Evolutionary conservation across 2,329 filamentous ascomycete species (phyloP), one percentile per base, ranked within the genome.

Genomic region (Alternaria hordeiaustralica): DNA sequence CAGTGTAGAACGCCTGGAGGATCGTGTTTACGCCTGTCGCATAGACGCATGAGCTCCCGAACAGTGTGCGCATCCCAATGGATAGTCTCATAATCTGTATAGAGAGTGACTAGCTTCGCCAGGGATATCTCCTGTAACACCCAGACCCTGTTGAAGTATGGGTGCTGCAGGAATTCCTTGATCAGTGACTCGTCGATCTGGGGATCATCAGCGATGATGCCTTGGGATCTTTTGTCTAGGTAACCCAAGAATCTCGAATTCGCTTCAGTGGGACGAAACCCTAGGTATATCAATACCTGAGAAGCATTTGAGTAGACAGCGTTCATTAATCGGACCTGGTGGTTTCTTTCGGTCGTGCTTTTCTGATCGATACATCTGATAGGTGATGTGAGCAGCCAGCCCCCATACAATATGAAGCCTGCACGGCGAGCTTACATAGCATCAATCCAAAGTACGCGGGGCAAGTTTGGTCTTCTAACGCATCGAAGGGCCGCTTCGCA

Each of bases 391-490:
- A n/a, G 5, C 15, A 47, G 1, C 3, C 2, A 25, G 30, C 6
- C 8, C 3, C 2, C 1, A 18, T 18, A 11, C 6, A 5, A 46
- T n/a, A 12, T 7, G 15, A 26, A 10, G 7, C 2, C n/a, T 18
- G 5, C 45, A 26, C 4, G 15, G 9, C 15, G 15, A 10, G n/a
- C 45, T 9, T 47, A 47, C 45, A 47, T 26, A 11, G 45, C 45
- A 47, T 47, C 45, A 3, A 47, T 18, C 45, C 45, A 47, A 0
- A 47, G 26, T 1, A 26, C 23, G 4, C 45, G 45, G 15, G 8
- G 0, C 0, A 1, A 2, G 15, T 41, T 2, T 10, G 4, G 8
- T n/a, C 15, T 41, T 41, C 36, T 41, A 0, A 41, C 0, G n/a
- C 36, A 41, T 18, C n/a, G 36, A 18, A 41, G 8, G n/a, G 36